Conservation (phyloP, 2,329 filamentous ascomycete genomes). For the Pseudopithomyces maydicus region DNA sequence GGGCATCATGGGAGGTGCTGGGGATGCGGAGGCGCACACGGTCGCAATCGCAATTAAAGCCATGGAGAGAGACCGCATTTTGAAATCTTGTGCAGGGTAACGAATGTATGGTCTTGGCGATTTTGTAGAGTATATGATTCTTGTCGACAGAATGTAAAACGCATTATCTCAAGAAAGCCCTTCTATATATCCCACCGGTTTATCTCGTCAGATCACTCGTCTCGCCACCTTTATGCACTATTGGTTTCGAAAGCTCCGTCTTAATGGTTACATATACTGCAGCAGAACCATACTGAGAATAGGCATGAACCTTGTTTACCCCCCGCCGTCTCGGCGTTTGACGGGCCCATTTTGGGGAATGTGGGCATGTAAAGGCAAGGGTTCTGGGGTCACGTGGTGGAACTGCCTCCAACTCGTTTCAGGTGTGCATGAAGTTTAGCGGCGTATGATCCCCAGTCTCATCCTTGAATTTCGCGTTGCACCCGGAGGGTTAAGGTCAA, state of each 20-base stretch:
- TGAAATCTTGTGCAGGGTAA: background rate
- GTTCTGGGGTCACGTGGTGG: conserved; percentile 5
- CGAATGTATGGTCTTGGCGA: conserved; percentile 7
- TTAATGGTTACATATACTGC: conserved; percentile 18
- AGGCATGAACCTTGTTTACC: conserved; percentile 1
- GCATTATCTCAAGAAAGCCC: conserved; percentile 1
- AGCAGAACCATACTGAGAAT: background rate
- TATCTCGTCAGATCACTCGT: conserved; percentile 7
- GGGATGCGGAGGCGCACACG: conserved; percentile 25
- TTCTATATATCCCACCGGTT: conserved; percentile 12
- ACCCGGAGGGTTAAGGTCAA: background rate
- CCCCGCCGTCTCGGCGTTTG: background rate
- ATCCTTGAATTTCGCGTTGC: conserved; percentile 6
- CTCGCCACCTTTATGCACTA: conserved; percentile 18
- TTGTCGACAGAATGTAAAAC: background rate
- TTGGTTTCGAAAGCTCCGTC: conserved; percentile 22
- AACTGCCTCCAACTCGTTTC: conserved; percentile 1
- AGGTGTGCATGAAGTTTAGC: conserved; percentile 8
- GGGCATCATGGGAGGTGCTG: conserved; percentile 3
- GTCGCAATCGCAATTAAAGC: conserved; percentile 5
- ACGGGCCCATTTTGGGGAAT: background rate
- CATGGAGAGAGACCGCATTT: conserved; percentile 18
- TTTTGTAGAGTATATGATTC: background rate
- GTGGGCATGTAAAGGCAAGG: background rate
- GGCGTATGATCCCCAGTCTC: conserved; percentile 6